Evolutionary conservation across 805 yeast species (phyloP).

Genomic region (Yarrowia osloensis): DNA sequence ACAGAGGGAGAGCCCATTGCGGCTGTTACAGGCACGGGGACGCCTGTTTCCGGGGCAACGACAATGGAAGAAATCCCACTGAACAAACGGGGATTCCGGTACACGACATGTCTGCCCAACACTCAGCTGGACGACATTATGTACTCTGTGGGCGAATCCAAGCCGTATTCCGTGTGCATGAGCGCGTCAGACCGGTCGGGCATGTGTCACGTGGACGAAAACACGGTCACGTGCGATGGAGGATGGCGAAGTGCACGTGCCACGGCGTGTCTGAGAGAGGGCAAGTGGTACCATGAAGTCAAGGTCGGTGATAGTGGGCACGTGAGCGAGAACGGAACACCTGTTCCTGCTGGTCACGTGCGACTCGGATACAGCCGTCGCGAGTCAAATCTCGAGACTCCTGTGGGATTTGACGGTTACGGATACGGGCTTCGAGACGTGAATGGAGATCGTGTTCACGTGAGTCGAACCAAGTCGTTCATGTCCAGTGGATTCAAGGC

Average conservation of each 20-base stretch:
- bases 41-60: slow-evolving; percentile 3
- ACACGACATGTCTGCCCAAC: slow-evolving; percentile 69
- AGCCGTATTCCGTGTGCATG: slow-evolving; percentile 61
- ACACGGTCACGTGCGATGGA: slow-evolving; percentile 52
- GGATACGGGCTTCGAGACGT: slow-evolving; percentile 88
- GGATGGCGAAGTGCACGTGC: slow-evolving; percentile 85
- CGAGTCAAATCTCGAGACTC: slow-evolving; percentile 89
- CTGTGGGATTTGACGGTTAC: slow-evolving; percentile 93
- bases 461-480: slow-evolving; percentile 64
- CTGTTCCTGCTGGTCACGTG: slow-evolving; percentile 52
- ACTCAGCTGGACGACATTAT: slow-evolving; percentile 57
- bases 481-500: slow-evolving; percentile 54
- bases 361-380: slow-evolving; percentile 80
- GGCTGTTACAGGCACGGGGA: slow-evolving; percentile 4
- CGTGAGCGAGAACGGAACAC: not conserved
- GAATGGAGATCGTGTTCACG: slow-evolving; percentile 71
- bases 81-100: slow-evolving; percentile 78
- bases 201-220: slow-evolving; percentile 21
- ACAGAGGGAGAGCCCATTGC: slow-evolving; percentile 2
- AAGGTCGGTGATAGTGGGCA: slow-evolving; percentile 50
- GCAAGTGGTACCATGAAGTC: slow-evolving; percentile 78
- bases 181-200: slow-evolving; percentile 69
- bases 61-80: slow-evolving; percentile 74
- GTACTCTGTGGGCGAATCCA: slow-evolving; percentile 72
- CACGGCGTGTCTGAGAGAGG: slow-evolving; percentile 75